Base-by-base conservation (phyloP, 2,329 filamentous ascomycete genomes). In the Fusarium heterosporum region DNA sequence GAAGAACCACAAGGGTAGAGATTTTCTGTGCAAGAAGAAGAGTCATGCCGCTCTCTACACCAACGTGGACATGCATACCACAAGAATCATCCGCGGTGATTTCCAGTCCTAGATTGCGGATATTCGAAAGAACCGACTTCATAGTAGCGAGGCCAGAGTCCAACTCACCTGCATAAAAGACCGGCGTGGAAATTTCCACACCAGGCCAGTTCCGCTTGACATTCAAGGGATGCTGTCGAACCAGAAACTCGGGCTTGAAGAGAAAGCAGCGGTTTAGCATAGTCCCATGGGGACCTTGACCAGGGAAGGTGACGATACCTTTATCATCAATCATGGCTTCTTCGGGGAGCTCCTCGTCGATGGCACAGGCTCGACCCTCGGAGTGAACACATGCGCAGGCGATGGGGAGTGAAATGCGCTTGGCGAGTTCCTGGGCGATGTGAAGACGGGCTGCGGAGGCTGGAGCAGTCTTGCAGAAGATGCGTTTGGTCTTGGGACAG, bases 41-140 rank as follows among this genome's bases (percentile, higher is more conserved):
- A 1, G 49, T 64, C 66, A 75, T 70, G 17, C 72, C 73, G 1
- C 19, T 36, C 14, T 62, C 55, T 11, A 68, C 49, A 11, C 73
- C 72, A 3, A 74, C 61, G 11, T 75, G 72, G 5, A 75, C 47
- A 28, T 74, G 72, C 32, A 75, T 55, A 4, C 73, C 72, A 17
- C 73, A 75, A 4, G 52, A 57, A 4, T 46, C 42, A 41, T 74
- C 66, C 2, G 55, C 64, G 0, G n/a, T 41, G 12, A 73, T 69
- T 0, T 57, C 12, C 12, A 52, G 14, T 3, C 26, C 52, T 2
- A 62, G 51, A 12, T 47, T 14, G 1, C 69, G 52, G 43, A 74
- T 50, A 2, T 36, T 57, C 3, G 45, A 32, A 9, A 75, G 14
- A 2, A 59, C 17, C 1, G 43, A 25, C 2, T 25, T 36, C 17